Percentiles rank a stretch among this genome's conserved stretches.
Conservation (phyloP, 2,329 filamentous ascomycete species). For the Oidium heveae region DNA sequence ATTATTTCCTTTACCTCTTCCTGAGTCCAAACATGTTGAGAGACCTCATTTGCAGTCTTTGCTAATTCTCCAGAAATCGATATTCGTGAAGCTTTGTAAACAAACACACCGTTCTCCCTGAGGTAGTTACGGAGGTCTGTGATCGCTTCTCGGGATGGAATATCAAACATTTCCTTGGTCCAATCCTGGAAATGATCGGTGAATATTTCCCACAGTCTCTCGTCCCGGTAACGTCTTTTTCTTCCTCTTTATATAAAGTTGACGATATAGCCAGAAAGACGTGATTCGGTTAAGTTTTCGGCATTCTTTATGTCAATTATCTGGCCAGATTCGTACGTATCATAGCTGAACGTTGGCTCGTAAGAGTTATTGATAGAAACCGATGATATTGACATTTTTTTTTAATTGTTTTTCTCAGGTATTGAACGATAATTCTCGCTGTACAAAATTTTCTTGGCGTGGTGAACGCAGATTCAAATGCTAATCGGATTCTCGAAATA, state of each 20-base stretch:
- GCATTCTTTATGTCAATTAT: not conserved
- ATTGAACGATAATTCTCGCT: not conserved
- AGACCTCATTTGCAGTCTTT: not conserved
- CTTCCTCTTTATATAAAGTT: not conserved
- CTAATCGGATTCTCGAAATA: not conserved
- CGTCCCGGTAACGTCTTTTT: not conserved
- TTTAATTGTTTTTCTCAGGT: not conserved
- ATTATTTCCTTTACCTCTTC: not conserved
- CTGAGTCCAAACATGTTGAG: not conserved
- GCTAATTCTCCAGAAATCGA: not conserved
- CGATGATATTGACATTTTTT: not conserved
- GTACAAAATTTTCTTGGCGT: not conserved
- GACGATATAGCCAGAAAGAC: conserved; percentile 1
- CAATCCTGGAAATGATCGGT: not conserved
- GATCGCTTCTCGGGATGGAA: not conserved
- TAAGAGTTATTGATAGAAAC: not conserved
- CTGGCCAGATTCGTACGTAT: not conserved
- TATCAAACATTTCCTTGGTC: not conserved
- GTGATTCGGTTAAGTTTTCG: conserved; percentile 1
- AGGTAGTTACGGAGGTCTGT: not conserved
- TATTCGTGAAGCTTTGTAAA: not conserved
- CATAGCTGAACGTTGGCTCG: not conserved
- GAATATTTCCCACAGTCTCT: not conserved
- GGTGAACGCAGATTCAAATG: not conserved
- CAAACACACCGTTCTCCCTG: not conserved